Percentiles rank a stretch among this genome's conserved stretches.
phyloP scores from a whole-genome alignment of 805 yeast species.

The Teunomyces panamensis region DNA sequence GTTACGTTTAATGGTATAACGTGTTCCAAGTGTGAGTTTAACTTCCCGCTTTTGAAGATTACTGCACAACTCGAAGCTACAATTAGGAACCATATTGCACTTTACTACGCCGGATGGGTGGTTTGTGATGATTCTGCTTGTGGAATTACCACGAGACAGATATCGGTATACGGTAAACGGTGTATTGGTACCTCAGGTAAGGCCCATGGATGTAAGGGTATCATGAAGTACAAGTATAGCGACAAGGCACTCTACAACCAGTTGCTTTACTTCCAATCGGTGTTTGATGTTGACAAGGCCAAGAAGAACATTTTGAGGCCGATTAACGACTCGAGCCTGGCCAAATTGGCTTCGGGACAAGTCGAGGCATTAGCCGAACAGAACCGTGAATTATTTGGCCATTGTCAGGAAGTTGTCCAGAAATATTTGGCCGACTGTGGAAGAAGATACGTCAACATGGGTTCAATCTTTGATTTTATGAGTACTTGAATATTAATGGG shows the following conservation, averaged over 20 bases:
- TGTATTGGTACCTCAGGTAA: conserved; percentile 68
- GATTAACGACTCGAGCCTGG: conserved; percentile 32
- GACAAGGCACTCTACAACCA: conserved; percentile 86
- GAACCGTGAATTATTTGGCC: conserved; percentile 59
- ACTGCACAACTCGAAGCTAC: conserved; percentile 73
- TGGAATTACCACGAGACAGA: conserved; percentile 74
- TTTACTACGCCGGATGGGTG: conserved; percentile 85
- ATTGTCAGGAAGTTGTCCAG: conserved; percentile 57
- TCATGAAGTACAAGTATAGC: conserved; percentile 70
- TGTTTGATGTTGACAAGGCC: conserved; percentile 82
- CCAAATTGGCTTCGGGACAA: conserved; percentile 46
- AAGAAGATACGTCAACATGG: conserved; percentile 85
- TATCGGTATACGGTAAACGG: conserved; percentile 84
- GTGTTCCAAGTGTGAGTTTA: conserved; percentile 60
- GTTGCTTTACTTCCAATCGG: conserved; percentile 67
- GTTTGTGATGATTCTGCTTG: conserved; percentile 84
- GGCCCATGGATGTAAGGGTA: conserved; percentile 71
- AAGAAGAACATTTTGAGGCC: conserved; percentile 57
- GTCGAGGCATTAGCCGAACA: conserved; percentile 76
- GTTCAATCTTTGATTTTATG: conserved; percentile 69
- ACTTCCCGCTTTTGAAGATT: conserved; percentile 52
- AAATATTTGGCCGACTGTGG: conserved; percentile 81
- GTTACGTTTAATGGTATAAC: conserved; percentile 67
- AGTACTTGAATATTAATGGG: not conserved
- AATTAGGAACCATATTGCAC: conserved; percentile 65